Conservation (phyloP, 805 yeast species). For the Hanseniaspora taiwanica region DNA sequence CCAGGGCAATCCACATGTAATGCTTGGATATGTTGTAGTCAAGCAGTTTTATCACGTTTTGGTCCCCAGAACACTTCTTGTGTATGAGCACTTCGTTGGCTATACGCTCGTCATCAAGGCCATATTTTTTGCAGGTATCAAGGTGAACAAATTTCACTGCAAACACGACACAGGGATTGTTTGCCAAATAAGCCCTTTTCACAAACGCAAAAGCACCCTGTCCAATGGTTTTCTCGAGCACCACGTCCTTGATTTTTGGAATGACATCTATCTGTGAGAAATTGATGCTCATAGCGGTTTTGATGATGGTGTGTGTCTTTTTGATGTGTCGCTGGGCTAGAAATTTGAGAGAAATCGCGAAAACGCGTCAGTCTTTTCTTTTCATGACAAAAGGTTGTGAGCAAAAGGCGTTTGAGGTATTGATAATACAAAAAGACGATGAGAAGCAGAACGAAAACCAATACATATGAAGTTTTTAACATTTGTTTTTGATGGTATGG, state of each 20-base stretch:
- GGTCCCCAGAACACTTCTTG: slow-evolving; percentile 42
- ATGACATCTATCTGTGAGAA: slow-evolving; percentile 35
- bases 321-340: no score
- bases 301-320: not conserved
- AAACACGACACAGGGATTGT: slow-evolving; percentile 27
- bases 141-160: slow-evolving; percentile 49
- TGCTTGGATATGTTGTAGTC: slow-evolving; percentile 40
- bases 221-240: slow-evolving; percentile 41
- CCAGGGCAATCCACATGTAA: slow-evolving; percentile 57
- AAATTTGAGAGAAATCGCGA: no score
- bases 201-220: slow-evolving; percentile 60
- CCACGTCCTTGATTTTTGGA: slow-evolving; percentile 35
- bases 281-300: slow-evolving; percentile 8
- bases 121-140: slow-evolving; percentile 23
- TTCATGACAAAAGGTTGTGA: no score
- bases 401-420: no score
- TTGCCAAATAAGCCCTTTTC: slow-evolving; percentile 32
- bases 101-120: slow-evolving; percentile 28
- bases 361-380: no score
- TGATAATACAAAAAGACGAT: no score
- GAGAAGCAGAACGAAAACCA: no score
- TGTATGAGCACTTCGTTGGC: slow-evolving; percentile 48
- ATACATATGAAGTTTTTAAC: no score
- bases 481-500: no score
- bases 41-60: slow-evolving; percentile 42